phyloP scores from a whole-genome alignment of 306 rosid genomes.

The Potentilla sterilis region DNA sequence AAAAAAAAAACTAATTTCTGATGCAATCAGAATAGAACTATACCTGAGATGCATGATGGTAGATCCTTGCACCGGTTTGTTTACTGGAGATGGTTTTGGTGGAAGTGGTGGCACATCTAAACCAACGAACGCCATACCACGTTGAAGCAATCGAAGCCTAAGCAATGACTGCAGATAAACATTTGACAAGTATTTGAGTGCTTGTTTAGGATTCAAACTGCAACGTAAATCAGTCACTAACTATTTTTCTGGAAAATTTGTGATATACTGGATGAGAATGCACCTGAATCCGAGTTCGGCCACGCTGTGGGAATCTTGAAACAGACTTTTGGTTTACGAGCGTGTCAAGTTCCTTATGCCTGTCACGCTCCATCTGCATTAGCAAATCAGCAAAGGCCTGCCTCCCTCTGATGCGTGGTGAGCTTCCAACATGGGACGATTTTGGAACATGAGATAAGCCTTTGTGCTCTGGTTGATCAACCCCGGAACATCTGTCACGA shows the following conservation, averaged over 20 bases:
- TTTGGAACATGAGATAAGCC: background rate
- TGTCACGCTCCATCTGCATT: slow-evolving; percentile 59
- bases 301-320: slow-evolving; percentile 64
- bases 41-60: slow-evolving; percentile 75
- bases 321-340: slow-evolving; percentile 55
- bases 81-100: slow-evolving; percentile 26
- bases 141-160: slow-evolving; percentile 58
- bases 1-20: background rate
- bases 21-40: background rate
- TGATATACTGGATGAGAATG: background rate
- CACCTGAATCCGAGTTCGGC: slow-evolving; percentile 96
- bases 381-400: slow-evolving; percentile 73
- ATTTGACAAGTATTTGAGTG: background rate
- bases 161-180: slow-evolving; percentile 55
- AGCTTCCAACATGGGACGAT: slow-evolving; percentile 23
- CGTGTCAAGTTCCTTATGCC: slow-evolving; percentile 54
- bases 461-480: slow-evolving; percentile 22
- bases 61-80: slow-evolving; percentile 43
- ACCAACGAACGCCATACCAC: slow-evolving; percentile 33
- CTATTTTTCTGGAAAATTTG: background rate
- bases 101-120: slow-evolving; percentile 30
- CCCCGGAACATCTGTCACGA: slow-evolving; percentile 5
- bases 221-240: background rate
- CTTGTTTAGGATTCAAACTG: background rate
- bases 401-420: slow-evolving; percentile 67